Base-by-base conservation (phyloP, 75 land plant species). In the Pseudotsuga menziesii region DNA sequence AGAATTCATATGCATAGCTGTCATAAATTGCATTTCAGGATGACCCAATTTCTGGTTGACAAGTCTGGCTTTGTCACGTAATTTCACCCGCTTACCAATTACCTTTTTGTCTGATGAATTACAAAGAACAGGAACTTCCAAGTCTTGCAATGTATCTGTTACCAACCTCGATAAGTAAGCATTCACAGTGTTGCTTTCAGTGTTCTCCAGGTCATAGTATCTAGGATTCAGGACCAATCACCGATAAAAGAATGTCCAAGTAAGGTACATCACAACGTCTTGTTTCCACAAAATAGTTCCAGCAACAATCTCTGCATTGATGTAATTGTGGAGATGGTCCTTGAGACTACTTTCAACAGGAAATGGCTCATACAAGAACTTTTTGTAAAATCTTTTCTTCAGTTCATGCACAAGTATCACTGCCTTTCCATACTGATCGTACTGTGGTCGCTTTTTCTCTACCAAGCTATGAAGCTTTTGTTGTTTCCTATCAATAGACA, bases 311-410 rank as follows among this genome's bases (percentile, higher is more conserved):
- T 96, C 96, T 16, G 96, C 98, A 84, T 96, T 93, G 57, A 96
- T 77, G 56, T 96, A 92, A 81, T 96, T 86, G 74, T 96, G 97
- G 80, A 96, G 77, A 55, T 91, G 91, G 72, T 93, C 89, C 67
- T 88, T 82, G 78, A 96, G 84, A 78, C 88, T 93, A 79, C 98
- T 96, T 79, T 96, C 98, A 48, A 96, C 96, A 20, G 98, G 96
- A 76, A 96, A 96, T 77, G 98, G 97, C 66, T 96, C 98, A 83
- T 96, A 96, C 25, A 96, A 82, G 75, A 96, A 96, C 98, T 97
- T 97, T 67, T 97, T 97, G 78, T 97, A 97, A 73, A 94, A 94
- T 78, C 95, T 94, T 78, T 97, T 97, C 78, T 92, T 94, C 14
- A 93, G 99, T 81, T 94, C 99, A 83, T 97, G 98, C 59, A 92